Conservation (phyloP, 108 stramenopile species). For the Tribonema minus region DNA sequence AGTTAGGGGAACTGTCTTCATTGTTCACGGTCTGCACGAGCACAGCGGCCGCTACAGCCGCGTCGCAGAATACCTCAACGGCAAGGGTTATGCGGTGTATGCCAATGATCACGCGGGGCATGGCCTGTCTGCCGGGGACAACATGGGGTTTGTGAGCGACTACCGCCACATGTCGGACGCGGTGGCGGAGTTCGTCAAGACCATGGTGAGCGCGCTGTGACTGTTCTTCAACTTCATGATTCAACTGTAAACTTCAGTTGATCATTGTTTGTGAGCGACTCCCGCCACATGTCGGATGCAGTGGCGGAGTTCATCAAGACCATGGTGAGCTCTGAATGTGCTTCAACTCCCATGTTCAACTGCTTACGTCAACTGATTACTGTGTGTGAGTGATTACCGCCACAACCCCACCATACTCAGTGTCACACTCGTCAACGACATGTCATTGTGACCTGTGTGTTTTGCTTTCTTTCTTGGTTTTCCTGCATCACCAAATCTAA, state of each 20-base stretch:
- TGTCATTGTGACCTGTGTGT: too few relatives aligned
- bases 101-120: constrained; percentile 37
- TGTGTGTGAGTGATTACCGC: constrained; percentile 2
- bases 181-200: constrained; percentile 21
- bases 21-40: constrained; percentile 31
- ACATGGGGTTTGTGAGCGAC: constrained; percentile 8
- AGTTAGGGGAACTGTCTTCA: neutral
- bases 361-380: too few relatives aligned
- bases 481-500: too few relatives aligned
- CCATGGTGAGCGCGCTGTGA: constrained; percentile 25
- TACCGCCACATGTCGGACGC: constrained; percentile 15
- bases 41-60: constrained; percentile 28
- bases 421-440: too few relatives aligned
- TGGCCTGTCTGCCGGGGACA: constrained; percentile 7
- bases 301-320: constrained; percentile 22
- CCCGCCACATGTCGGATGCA: constrained; percentile 14
- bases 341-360: too few relatives aligned
- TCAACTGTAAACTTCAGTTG: too few relatives aligned
- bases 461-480: too few relatives aligned
- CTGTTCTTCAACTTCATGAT: too few relatives aligned
- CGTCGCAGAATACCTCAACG: constrained; percentile 22
- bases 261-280: constrained; percentile 12
- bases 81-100: constrained; percentile 19
- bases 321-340: too few relatives aligned
- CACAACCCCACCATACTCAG: too few relatives aligned